Conservation (phyloP, 2,329 filamentous ascomycete species). For the Paecilomyces formosus region DNA sequence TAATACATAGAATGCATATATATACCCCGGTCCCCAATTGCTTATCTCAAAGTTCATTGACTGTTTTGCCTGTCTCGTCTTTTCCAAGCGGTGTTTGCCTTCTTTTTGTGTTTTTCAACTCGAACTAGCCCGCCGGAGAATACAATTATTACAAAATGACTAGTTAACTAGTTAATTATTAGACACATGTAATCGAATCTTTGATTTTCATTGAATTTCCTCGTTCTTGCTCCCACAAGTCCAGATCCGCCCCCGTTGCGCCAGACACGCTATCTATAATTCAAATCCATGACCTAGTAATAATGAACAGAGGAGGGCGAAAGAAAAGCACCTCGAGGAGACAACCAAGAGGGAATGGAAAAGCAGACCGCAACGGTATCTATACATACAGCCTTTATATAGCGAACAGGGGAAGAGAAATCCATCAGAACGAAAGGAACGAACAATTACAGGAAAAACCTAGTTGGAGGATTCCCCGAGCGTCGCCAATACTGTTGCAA, state of each 20-base stretch:
- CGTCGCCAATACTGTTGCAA: conserved; percentile 59
- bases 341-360: background rate
- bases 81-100: background rate
- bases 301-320: background rate
- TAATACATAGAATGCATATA: background rate
- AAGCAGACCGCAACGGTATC: background rate
- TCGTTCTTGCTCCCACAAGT: background rate
- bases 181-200: too few species aligned
- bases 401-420: background rate
- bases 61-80: background rate
- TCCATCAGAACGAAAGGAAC: background rate
- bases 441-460: background rate
- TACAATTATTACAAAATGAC: too few species aligned
- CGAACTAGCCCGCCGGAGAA: background rate
- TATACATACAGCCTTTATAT: background rate
- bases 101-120: background rate
- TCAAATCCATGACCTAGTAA: background rate
- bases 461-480: conserved; percentile 2
- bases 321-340: background rate
- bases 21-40: background rate
- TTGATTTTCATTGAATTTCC: background rate
- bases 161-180: too few species aligned
- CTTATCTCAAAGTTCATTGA: background rate
- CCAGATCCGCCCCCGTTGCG: background rate
- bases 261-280: background rate